A percentile compares a stretch with the other conserved stretches of the same genome.
These are phyloP conservation scores for Syzygium jambos DNA, from an alignment of 345 rosid species.

Conservation along the genomic window DNA sequence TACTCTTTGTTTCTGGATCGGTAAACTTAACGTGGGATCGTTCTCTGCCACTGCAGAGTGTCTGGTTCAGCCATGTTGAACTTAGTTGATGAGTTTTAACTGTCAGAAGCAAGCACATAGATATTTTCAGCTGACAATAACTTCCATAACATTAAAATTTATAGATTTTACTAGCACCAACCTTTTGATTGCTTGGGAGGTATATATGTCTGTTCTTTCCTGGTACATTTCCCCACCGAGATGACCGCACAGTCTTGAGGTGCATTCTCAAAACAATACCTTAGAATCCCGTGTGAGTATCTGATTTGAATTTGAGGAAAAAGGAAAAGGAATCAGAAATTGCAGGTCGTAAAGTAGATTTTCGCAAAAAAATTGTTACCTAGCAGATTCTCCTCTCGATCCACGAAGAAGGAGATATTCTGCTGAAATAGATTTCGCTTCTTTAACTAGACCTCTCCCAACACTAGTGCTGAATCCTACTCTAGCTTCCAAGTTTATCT, in stretches of 20 bases:
- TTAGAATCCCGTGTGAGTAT: slow-evolving; percentile 30
- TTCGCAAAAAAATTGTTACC: background rate
- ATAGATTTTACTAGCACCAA: slow-evolving; percentile 3
- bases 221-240: slow-evolving; percentile 39
- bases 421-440: slow-evolving; percentile 67
- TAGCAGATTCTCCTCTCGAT: slow-evolving; percentile 23
- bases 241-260: slow-evolving; percentile 56
- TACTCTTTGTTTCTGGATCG: slow-evolving; percentile 8
- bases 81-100: slow-evolving; percentile 20
- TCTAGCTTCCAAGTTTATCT: slow-evolving; percentile 88
- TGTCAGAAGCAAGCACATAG: background rate
- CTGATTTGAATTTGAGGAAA: slow-evolving; percentile 9
- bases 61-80: slow-evolving; percentile 13
- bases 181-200: slow-evolving; percentile 29
- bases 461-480: slow-evolving; percentile 58
- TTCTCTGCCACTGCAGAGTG: background rate
- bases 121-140: background rate
- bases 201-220: slow-evolving; percentile 13
- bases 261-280: slow-evolving; percentile 50
- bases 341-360: background rate
- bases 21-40: slow-evolving; percentile 6
- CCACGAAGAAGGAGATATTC: slow-evolving; percentile 60
- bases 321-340: background rate
- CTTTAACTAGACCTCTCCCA: slow-evolving; percentile 56
- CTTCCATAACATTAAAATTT: background rate